Conservation (phyloP, 768 basidiomycete genomes). For the Bullera alba region DNA sequence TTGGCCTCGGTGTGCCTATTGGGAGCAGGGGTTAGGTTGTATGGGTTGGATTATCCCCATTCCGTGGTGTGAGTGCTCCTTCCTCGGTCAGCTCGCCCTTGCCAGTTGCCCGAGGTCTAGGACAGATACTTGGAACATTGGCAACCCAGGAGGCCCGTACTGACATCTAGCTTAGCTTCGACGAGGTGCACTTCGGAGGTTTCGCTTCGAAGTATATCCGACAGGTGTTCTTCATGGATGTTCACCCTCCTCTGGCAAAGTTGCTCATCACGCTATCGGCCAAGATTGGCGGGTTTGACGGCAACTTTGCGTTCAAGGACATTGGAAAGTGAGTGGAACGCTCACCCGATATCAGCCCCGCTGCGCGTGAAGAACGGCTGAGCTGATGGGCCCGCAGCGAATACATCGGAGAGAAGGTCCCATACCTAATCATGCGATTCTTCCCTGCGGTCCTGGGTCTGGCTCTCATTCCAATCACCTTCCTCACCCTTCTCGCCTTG, state of each 20-base stretch:
- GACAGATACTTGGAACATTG: background rate
- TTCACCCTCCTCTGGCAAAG: constrained; percentile 95
- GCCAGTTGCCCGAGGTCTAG: constrained; percentile 3
- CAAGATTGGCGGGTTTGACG: constrained; percentile 79
- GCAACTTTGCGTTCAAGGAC: constrained; percentile 93
- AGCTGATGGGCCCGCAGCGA: constrained; percentile 50
- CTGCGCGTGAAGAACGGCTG: background rate
- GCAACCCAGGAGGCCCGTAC: background rate
- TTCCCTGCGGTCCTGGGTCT: constrained; percentile 87
- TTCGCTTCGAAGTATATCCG: constrained; percentile 90
- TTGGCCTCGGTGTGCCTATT: constrained; percentile 48
- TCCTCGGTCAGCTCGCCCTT: background rate
- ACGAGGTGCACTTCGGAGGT: constrained; percentile 98
- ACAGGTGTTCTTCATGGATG: constrained; percentile 68
- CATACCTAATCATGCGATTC: constrained; percentile 94
- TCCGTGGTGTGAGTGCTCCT: constrained; percentile 75
- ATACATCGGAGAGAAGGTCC: constrained; percentile 65
- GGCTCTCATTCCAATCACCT: constrained; percentile 79
- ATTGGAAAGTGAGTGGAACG: constrained; percentile 70
- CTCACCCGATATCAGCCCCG: background rate
- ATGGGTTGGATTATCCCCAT: constrained; percentile 72
- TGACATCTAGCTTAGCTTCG: constrained; percentile 60
- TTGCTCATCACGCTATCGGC: constrained; percentile 86
- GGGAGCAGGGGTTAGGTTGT: constrained; percentile 74
- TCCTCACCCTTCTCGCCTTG: constrained; percentile 86